A percentile compares a stretch with the other conserved stretches of the same genome.
Evolutionary conservation across 441 rosid genomes (phyloP).

Genomic region (Rhodomyrtus psidioides): DNA sequence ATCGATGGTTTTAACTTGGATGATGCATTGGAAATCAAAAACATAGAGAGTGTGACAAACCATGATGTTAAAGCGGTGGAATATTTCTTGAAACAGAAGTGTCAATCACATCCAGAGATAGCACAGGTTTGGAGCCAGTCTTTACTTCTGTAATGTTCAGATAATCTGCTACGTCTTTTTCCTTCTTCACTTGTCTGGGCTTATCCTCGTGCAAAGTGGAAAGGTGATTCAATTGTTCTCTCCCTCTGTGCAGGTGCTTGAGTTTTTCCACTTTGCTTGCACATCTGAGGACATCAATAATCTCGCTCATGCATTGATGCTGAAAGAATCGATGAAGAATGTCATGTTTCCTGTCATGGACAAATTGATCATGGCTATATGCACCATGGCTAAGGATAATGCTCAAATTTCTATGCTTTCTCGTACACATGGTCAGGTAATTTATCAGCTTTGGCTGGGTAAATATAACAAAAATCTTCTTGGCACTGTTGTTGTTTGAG

Average conservation of each 20-base stretch:
- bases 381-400: slow-evolving; percentile 55
- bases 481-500: neutral
- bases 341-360: slow-evolving; percentile 79
- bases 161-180: neutral
- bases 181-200: neutral
- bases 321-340: slow-evolving; percentile 52
- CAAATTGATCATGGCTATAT: slow-evolving; percentile 48
- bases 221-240: neutral
- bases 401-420: slow-evolving; percentile 85
- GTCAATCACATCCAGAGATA: slow-evolving; percentile 72
- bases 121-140: slow-evolving; percentile 44
- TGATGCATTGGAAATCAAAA: slow-evolving; percentile 79
- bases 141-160: neutral
- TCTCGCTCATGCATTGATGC: slow-evolving; percentile 88
- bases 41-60: slow-evolving; percentile 78
- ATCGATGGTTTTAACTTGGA: slow-evolving; percentile 56
- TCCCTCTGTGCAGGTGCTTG: slow-evolving; percentile 50
- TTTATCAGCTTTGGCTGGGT: neutral
- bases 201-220: neutral
- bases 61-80: slow-evolving; percentile 98
- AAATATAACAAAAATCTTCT: neutral
- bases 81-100: slow-evolving; percentile 85
- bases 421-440: slow-evolving; percentile 97
- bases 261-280: slow-evolving; percentile 95
- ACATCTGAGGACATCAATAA: slow-evolving; percentile 96